Evolutionary conservation across 139 green algal species (phyloP).

Genomic region (Mesotaenium endlicherianum): DNA sequence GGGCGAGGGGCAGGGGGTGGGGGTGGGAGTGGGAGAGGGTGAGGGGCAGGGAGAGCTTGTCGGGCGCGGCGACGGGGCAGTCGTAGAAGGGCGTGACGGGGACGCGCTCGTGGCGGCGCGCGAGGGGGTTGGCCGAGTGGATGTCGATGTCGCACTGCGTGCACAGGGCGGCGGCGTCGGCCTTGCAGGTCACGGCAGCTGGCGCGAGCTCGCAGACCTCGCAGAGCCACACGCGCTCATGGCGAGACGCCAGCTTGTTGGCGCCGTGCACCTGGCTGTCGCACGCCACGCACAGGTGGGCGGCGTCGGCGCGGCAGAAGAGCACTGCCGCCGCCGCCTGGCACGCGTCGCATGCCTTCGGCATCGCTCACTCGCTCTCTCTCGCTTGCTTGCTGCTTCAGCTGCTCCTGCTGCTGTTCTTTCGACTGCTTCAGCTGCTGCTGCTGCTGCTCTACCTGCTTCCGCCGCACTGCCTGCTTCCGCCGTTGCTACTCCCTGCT

Average conservation of each 20-base stretch:
- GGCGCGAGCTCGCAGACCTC: conserved; percentile 45
- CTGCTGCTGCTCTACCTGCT: no score
- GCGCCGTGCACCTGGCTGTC: conserved; percentile 39
- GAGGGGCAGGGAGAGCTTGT: not conserved
- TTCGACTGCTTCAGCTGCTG: no score
- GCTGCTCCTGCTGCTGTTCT: no score
- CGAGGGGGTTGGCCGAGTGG: conserved; percentile 38
- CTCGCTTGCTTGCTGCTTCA: no score
- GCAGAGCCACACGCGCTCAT: conserved; percentile 46
- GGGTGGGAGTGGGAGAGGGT: not conserved
- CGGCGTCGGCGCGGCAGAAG: conserved; percentile 43
- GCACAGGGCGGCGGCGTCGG: conserved; percentile 46
- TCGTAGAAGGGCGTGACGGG: conserved; percentile 45
- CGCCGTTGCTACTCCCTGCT: no score
- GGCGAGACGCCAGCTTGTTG: conserved; percentile 43
- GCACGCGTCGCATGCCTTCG: conserved; percentile 40
- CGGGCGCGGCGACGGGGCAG: not conserved
- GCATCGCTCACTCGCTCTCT: no score
- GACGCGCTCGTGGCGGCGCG: conserved; percentile 42
- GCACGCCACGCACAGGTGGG: conserved; percentile 41
- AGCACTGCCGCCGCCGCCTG: conserved; percentile 18
- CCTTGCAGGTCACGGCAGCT: conserved; percentile 33
- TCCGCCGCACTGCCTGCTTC: no score
- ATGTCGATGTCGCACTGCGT: conserved; percentile 42
- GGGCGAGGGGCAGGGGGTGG: no score